phyloP scores from a whole-genome alignment of 352 stramenopile genomes.

The Phytophthora vignae region DNA sequence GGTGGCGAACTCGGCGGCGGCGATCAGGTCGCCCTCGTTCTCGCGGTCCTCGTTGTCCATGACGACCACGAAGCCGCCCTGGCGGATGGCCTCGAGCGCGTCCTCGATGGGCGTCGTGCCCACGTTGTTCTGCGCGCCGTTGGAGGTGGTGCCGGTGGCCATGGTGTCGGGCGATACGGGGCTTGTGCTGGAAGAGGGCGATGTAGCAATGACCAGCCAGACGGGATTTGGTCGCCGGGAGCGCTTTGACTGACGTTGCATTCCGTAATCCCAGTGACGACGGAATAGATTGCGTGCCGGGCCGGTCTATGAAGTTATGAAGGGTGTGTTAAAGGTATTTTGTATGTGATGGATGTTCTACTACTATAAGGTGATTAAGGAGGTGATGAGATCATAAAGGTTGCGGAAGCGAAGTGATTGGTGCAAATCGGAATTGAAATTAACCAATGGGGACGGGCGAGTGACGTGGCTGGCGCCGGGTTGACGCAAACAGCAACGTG shows the following conservation, averaged over 20 bases:
- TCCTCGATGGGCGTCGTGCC: conserved; percentile 73
- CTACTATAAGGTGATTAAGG: background rate
- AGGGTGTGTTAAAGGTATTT: too few species aligned
- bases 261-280: conserved; percentile 16
- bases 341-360: too few species aligned
- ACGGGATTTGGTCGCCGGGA: background rate
- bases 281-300: conserved; percentile 17
- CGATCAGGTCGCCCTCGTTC: conserved; percentile 99
- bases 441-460: conserved; percentile 15
- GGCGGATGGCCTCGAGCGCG: conserved; percentile 69
- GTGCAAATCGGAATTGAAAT: background rate
- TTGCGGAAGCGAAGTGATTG: conserved; percentile 2
- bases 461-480: conserved; percentile 24
- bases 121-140: conserved; percentile 19
- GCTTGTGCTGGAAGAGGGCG: conserved; percentile 15
- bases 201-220: conserved; percentile 28
- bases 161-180: conserved; percentile 4
- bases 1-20: conserved; percentile 94
- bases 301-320: too few species aligned
- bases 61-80: conserved; percentile 81
- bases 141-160: conserved; percentile 18
- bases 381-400: background rate
- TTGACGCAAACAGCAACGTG: conserved; percentile 33
- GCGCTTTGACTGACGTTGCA: conserved; percentile 13
- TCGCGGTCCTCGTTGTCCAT: conserved; percentile 98